Percentiles rank a stretch among this genome's conserved stretches.
These are phyloP conservation scores for Polytolypa hystricis DNA, from an alignment of 2,329 filamentous ascomycete species.

Conservation along the genomic window DNA sequence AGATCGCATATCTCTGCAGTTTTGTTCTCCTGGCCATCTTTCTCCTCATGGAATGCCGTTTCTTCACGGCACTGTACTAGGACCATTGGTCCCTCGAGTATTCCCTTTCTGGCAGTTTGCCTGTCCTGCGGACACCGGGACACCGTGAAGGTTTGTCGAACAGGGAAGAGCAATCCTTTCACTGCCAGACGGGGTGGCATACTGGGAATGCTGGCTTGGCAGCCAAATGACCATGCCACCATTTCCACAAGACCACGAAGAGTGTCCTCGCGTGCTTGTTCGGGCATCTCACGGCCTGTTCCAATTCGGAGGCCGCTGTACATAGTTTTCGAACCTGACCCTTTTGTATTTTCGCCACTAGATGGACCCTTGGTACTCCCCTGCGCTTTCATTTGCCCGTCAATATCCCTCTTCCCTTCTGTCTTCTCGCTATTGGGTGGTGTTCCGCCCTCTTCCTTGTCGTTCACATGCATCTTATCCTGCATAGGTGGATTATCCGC, in stretches of 20 bases:
- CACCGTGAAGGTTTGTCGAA: conserved; percentile 45
- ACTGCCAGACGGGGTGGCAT: conserved; percentile 38
- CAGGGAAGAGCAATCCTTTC: conserved; percentile 42
- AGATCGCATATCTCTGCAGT: conserved; percentile 39
- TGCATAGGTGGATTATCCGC: conserved; percentile 6
- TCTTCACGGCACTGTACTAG: conserved; percentile 45
- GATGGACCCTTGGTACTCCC: not conserved
- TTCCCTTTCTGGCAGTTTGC: conserved; percentile 41
- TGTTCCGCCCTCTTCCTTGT: conserved; percentile 10
- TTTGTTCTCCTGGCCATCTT: conserved; percentile 20
- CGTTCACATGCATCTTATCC: conserved; percentile 13
- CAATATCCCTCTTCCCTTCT: not conserved
- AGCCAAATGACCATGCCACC: conserved; percentile 47
- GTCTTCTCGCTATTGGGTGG: conserved; percentile 11
- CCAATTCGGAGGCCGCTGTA: conserved; percentile 51
- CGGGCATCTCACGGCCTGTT: conserved; percentile 48
- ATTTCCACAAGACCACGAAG: conserved; percentile 48
- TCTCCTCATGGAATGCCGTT: conserved; percentile 38
- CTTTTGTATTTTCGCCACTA: not conserved
- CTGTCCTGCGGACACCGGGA: conserved; percentile 44
- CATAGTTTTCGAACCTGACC: conserved; percentile 13
- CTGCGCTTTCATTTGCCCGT: conserved; percentile 4
- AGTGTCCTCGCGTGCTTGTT: conserved; percentile 45
- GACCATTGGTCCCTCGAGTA: conserved; percentile 48
- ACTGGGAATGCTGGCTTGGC: conserved; percentile 39